These are phyloP conservation scores for Fraxinus cuspidata DNA, from an alignment of 257 asterid species.

Conservation along the genomic window DNA sequence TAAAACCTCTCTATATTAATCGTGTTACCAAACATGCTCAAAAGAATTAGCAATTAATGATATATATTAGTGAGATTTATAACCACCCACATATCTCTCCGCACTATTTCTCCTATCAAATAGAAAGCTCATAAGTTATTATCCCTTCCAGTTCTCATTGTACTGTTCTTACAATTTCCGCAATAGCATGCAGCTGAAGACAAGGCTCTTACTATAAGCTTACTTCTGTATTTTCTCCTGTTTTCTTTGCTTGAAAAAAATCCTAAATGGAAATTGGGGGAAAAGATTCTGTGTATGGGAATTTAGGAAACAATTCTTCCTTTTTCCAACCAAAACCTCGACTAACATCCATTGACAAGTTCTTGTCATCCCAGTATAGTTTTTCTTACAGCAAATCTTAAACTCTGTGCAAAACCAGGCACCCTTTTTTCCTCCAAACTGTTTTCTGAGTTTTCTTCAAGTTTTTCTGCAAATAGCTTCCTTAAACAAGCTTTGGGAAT, in stretches of 20 bases:
- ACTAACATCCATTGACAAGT: conserved; percentile 35
- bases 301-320: conserved; percentile 21
- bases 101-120: conserved; percentile 25
- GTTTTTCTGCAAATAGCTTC: neutral
- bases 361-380: conserved; percentile 33
- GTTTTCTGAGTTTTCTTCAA: conserved; percentile 2
- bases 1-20: too few relatives aligned
- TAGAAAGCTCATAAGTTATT: conserved; percentile 38
- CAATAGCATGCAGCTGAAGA: conserved; percentile 34
- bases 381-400: conserved; percentile 1
- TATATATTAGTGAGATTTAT: conserved; percentile 14
- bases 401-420: neutral
- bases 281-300: conserved; percentile 23
- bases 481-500: conserved; percentile 13
- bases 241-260: conserved; percentile 29
- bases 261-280: conserved; percentile 47
- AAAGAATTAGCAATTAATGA: too few relatives aligned
- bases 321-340: conserved; percentile 37
- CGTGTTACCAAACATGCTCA: too few relatives aligned
- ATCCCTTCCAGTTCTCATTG: conserved; percentile 25
- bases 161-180: conserved; percentile 40
- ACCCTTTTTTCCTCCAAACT: conserved; percentile 6
- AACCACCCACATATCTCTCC: conserved; percentile 43
- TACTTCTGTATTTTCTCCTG: conserved; percentile 12
- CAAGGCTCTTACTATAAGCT: conserved; percentile 28